Evolutionary conservation across 2,329 filamentous ascomycete species (phyloP).

Genomic region (Verticillium dahliae): DNA sequence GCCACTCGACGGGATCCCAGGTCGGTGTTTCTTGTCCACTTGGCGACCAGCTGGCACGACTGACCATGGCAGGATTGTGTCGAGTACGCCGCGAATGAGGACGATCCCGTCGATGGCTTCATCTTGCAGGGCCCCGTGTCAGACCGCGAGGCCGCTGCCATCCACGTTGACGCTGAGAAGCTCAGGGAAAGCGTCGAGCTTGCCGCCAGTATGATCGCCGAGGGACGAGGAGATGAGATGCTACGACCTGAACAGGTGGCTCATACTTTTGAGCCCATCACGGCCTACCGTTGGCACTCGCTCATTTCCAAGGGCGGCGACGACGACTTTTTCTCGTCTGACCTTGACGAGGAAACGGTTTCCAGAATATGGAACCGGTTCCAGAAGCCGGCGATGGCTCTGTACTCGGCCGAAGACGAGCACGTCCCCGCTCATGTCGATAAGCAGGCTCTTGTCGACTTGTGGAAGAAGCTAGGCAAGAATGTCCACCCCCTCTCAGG

Average conservation of each 20-base stretch:
- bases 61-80: conserved; percentile 42
- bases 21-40: conserved; percentile 19
- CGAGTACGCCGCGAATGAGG: conserved; percentile 40
- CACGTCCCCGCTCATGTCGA: conserved; percentile 53
- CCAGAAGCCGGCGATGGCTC: conserved; percentile 52
- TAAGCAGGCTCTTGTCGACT: conserved; percentile 47
- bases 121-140: conserved; percentile 77
- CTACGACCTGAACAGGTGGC: conserved; percentile 11
- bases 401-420: conserved; percentile 62
- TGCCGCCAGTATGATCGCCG: conserved; percentile 47
- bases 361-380: conserved; percentile 59
- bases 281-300: conserved; percentile 46
- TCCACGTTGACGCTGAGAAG: conserved; percentile 33
- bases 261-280: conserved; percentile 29
- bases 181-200: conserved; percentile 38
- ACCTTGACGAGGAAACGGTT: conserved; percentile 54
- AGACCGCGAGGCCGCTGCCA: conserved; percentile 60
- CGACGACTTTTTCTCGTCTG: conserved; percentile 85
- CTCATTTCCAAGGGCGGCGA: conserved; percentile 51
- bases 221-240: conserved; percentile 51
- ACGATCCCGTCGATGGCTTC: conserved; percentile 59
- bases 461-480: conserved; percentile 44
- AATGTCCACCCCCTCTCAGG: conserved; percentile 44
- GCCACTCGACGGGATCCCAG: conserved; percentile 54
- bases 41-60: neutral